phyloP scores from a whole-genome alignment of 208 protist genomes.

The Endotrypanum monterogeii region DNA sequence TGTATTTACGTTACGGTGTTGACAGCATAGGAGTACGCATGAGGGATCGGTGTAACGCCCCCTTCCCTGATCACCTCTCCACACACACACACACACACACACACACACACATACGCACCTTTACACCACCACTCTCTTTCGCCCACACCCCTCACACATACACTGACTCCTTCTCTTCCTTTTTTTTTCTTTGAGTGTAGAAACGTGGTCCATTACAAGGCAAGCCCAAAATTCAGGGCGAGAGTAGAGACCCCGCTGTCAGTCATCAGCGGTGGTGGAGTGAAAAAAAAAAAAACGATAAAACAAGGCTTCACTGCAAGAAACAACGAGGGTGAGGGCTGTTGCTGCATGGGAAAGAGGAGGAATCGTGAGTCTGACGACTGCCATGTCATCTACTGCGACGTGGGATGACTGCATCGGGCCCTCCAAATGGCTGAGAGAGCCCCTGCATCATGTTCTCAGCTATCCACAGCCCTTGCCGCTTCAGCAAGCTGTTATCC shows the following conservation, averaged over 20 bases:
- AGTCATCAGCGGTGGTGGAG: too few species aligned
- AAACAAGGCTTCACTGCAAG: background rate
- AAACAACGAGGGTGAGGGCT: background rate
- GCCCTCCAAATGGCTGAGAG: constrained; percentile 52
- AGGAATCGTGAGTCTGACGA: background rate
- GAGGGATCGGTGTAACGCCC: too few species aligned
- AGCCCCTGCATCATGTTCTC: constrained; percentile 53
- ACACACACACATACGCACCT: background rate
- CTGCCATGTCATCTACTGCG: constrained; percentile 1
- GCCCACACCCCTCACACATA: too few species aligned
- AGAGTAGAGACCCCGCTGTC: background rate
- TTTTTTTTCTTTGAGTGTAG: background rate
- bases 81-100: too few species aligned
- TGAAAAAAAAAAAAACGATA: background rate
- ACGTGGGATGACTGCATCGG: constrained; percentile 29
- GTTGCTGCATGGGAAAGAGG: background rate
- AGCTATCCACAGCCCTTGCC: constrained; percentile 76
- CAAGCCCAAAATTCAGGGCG: background rate
- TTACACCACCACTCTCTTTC: too few species aligned
- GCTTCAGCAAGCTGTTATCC: constrained; percentile 79
- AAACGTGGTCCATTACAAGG: background rate
- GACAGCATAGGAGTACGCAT: too few species aligned
- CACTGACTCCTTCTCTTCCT: too few species aligned
- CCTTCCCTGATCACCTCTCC: background rate
- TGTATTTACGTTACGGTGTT: too few species aligned